Evolutionary conservation across 1,284 basidiomycete genomes (phyloP), one percentile per base, ranked within the genome.

Genomic region (Tetrapyrgos nigripes): DNA sequence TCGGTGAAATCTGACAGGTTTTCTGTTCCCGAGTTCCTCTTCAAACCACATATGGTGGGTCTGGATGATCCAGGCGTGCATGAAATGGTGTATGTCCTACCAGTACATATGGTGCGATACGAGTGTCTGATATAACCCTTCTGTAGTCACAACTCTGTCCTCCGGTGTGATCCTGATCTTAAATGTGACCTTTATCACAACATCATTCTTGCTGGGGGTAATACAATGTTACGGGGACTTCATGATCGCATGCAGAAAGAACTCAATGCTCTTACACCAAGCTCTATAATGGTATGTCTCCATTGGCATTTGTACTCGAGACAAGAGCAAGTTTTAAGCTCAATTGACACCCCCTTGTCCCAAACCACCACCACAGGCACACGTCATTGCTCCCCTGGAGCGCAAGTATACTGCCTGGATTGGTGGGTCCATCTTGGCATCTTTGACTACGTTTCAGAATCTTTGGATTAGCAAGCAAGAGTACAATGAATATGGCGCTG

Each of bases 181-280:
- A 88, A 92, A 79, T 92, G 93, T 72, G 93, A 96, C 70, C 84
- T 97, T 57, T 97, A 96, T 79, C 92, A 92, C 63, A 96, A 96
- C 80, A 90, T 97, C 65, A 94, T 97, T 72, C 87, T 97, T 70
- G 97, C 94, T 55, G 96, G 96, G 74, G 95, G 96, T 78, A 96
- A 93, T 63, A 97, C 95, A 70, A 97, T 97, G 95, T 97, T 95
- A 90, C 92, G 94, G 64, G 96, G 96, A 83, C 96, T 97, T 70
- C 83, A 94, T 69, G 96, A 98, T 81, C 92, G 96, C 73, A 97
- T 98, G 94, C 94, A 96, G 83, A 97, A 96, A 84, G 96, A 98
- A 82, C 86, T 98, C 74, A 93, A 93, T 49, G 83, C 91, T 28
- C 84, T 98, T 61, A 78, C 93, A 57, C 96, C 96, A 29, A 80